Percentiles rank a stretch among this genome's conserved stretches.
These are phyloP conservation scores for Tolypocladium sp. DNA, from an alignment of 2,329 filamentous ascomycete genomes.

Conservation along the genomic window DNA sequence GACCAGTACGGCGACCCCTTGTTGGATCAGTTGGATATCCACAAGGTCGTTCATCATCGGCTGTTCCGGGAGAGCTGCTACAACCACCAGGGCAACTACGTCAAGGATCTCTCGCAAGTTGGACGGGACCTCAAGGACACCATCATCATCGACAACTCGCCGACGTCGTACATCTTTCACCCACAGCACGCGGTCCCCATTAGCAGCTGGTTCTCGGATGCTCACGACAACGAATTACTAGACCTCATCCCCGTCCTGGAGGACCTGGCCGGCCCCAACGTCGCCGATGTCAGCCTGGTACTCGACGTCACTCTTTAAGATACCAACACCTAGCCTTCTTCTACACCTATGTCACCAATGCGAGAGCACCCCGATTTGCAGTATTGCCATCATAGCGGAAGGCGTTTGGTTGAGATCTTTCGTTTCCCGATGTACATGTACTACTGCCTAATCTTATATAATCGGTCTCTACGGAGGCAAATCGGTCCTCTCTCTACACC, in stretches of 20 bases:
- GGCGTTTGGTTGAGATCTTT: conserved; percentile 43
- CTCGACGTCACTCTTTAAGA: conserved; percentile 76
- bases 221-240: conserved; percentile 96
- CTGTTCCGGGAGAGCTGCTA: conserved; percentile 98
- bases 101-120: conserved; percentile 97
- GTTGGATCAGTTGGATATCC: conserved; percentile 92
- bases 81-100: conserved; percentile 98
- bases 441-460: conserved; percentile 44
- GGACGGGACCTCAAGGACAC: conserved; percentile 93
- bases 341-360: conserved; percentile 18
- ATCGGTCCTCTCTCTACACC: conserved; percentile 1
- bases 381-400: conserved; percentile 41
- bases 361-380: conserved; percentile 25
- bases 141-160: conserved; percentile 99
- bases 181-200: conserved; percentile 98
- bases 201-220: conserved; percentile 99
- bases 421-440: conserved; percentile 41
- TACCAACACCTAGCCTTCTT: conserved; percentile 18
- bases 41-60: conserved; percentile 90
- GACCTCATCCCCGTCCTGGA: conserved; percentile 97
- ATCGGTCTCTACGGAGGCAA: conserved; percentile 11
- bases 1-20: conserved; percentile 86
- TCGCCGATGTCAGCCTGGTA: conserved; percentile 93
- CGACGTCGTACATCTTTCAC: conserved; percentile 98
- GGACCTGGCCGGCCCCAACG: conserved; percentile 80